Percentiles rank a stretch among this genome's conserved stretches.
These are phyloP conservation scores for Exophiala lecanii-corni DNA, from an alignment of 2,329 filamentous ascomycete species.

Conservation along the genomic window DNA sequence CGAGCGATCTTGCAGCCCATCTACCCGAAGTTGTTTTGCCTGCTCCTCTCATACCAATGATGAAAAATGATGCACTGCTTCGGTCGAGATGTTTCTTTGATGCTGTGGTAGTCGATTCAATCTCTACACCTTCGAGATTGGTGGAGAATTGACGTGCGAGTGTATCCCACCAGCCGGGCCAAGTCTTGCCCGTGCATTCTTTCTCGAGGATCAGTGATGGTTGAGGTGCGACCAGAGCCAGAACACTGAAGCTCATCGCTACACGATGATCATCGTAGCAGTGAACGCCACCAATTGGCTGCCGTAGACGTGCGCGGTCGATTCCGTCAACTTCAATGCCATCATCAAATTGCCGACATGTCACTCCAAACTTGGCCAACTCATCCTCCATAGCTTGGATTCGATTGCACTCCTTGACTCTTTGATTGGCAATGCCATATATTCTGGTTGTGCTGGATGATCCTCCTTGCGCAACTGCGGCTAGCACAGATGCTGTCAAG, in stretches of 20 bases:
- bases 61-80: constrained; percentile 67
- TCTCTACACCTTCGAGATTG: constrained; percentile 69
- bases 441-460: constrained; percentile 68
- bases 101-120: constrained; percentile 34
- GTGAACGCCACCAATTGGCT: constrained; percentile 66
- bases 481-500: constrained; percentile 87
- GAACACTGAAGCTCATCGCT: constrained; percentile 95
- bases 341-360: constrained; percentile 82
- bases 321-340: constrained; percentile 69
- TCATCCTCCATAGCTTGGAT: constrained; percentile 94
- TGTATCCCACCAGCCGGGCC: constrained; percentile 98
- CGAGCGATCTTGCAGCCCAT: constrained; percentile 74
- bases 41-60: constrained; percentile 95
- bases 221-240: constrained; percentile 66
- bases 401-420: constrained; percentile 96
- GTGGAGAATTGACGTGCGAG: constrained; percentile 74
- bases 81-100: constrained; percentile 37
- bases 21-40: constrained; percentile 91
- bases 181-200: constrained; percentile 94
- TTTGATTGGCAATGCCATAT: constrained; percentile 91
- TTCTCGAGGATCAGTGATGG: constrained; percentile 78
- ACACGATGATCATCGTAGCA: constrained; percentile 98
- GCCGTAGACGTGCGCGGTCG: constrained; percentile 46
- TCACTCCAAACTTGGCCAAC: constrained; percentile 86
- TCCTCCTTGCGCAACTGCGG: constrained; percentile 73